These are phyloP conservation scores for Purpureocillium takamizusanense DNA, from an alignment of 2,329 filamentous ascomycete species.

Conservation along the genomic window DNA sequence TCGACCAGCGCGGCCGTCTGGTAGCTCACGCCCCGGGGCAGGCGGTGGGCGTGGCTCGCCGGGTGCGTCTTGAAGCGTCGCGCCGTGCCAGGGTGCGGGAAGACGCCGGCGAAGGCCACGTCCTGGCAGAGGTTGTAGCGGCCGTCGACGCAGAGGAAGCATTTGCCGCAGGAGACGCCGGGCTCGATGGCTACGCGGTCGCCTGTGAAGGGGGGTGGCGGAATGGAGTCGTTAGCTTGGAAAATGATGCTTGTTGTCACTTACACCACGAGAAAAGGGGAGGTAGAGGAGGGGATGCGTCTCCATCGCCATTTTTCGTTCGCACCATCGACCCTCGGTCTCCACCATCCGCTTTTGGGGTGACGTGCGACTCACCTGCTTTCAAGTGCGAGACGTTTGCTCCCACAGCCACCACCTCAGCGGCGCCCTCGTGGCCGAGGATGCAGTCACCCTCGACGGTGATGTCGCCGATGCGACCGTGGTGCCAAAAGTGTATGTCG, in stretches of 20 bases:
- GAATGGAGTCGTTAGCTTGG: not conserved
- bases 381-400: conserved; percentile 42
- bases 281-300: no score
- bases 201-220: conserved; percentile 21
- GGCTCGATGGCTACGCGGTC: conserved; percentile 61
- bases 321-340: no score
- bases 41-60: conserved; percentile 48
- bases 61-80: conserved; percentile 54
- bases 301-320: no score
- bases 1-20: conserved; percentile 55
- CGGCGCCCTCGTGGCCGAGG: conserved; percentile 56
- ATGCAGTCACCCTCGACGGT: conserved; percentile 55
- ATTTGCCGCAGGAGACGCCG: conserved; percentile 52
- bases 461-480: conserved; percentile 53
- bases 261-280: no score
- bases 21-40: conserved; percentile 48
- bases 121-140: conserved; percentile 57
- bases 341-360: no score
- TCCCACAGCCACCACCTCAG: conserved; percentile 48
- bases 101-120: conserved; percentile 52
- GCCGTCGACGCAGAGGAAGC: conserved; percentile 49
- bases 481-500: conserved; percentile 61
- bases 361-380: conserved; percentile 26
- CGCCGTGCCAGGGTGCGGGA: conserved; percentile 50
- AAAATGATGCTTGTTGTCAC: no score